Conservation (phyloP, 257 asterid species). For the Knoxia roxburghii region DNA sequence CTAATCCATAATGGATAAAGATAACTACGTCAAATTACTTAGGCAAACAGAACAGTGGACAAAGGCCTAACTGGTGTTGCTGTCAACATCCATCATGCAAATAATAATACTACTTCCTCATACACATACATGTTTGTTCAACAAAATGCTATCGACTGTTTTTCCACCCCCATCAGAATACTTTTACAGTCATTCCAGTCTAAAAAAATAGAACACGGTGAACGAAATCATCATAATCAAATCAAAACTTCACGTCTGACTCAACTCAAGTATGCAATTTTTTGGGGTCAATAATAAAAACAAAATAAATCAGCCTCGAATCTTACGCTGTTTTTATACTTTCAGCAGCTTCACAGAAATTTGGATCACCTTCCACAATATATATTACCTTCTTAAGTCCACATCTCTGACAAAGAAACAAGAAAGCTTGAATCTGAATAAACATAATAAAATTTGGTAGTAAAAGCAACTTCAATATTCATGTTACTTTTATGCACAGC, state of each 20-base stretch:
- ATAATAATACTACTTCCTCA: not conserved
- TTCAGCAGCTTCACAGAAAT: conserved; percentile 85
- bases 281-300: not conserved
- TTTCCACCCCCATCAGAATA: not conserved
- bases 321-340: conserved; percentile 96
- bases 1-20: too few relatives aligned
- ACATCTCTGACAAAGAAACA: conserved; percentile 49
- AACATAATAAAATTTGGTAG: not conserved
- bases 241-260: not conserved
- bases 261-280: not conserved
- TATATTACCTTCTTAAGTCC: conserved; percentile 97
- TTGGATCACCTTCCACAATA: conserved; percentile 97
- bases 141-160: not conserved
- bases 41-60: too few relatives aligned
- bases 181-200: not conserved
- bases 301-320: not conserved
- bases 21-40: too few relatives aligned
- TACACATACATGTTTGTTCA: not conserved
- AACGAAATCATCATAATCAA: not conserved
- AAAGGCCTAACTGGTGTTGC: too few relatives aligned
- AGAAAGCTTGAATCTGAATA: not conserved
- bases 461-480: not conserved
- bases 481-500: not conserved
- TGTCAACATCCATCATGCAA: not conserved
- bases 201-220: not conserved